Base-by-base conservation (phyloP, 805 yeast genomes). In the Metschnikowia kofuensis region DNA sequence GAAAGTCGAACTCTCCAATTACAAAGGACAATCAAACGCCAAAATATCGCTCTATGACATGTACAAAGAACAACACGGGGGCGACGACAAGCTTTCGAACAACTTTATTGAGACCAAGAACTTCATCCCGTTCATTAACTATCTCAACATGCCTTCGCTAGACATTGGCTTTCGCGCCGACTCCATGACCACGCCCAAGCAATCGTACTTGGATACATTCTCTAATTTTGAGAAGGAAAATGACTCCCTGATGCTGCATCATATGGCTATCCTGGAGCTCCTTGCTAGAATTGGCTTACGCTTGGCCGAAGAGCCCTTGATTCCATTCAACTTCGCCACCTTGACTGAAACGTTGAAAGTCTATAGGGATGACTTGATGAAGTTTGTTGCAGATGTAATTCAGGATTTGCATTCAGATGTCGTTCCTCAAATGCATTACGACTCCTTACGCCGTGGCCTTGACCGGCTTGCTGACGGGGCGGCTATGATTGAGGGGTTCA, bases 261-360 rank as follows among this genome's bases (percentile, higher is more conserved):
- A 85, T 59, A 60, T 68, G 8, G 77, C 80, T 14, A 59, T 89
- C 51, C 78, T 83, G 3, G 78, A 82, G 47, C 60, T 86, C 21
- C 59, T 85, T 1, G 72, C 87, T 4, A 69, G 76, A 40, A 53
- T 84, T 3, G 66, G 78, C 0, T 60, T 89, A n/a, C 75, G 78
- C 41, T 60, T 86, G n/a, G 78, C 83, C 0, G 96, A 90, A 56
- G 78, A 76, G 37, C 96, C 97, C 1, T 64, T 89, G 37, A 70
- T 91, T 14, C 96, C 96, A 2, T 85, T 77, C 55, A 79, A 83
- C 60, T 64, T 87, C 34, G 64, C 62, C 4, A 68, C 70, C 6
- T 74, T 80, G 50, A 78, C 79, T 7, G 61, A 68, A 1, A 67
- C 67, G 8, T 54, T 87, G 50, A 70, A 69, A 16, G 60, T 65